Conservation (phyloP, 2,329 filamentous ascomycete species). For the Aspergillus arachidicola region DNA sequence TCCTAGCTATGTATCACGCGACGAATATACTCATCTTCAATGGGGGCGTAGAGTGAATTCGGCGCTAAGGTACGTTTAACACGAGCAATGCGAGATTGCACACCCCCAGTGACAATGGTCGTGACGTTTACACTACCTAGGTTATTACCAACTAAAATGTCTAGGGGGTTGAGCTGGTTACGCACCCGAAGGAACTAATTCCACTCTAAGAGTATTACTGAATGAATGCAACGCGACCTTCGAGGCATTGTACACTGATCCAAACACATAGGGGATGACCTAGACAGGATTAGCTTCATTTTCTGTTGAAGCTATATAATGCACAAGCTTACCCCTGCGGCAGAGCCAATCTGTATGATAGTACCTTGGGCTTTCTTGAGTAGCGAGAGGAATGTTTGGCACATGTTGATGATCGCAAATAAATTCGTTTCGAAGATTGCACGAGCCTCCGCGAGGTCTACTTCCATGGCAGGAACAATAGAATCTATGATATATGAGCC, state of each 20-base stretch:
- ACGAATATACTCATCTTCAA: constrained; percentile 54
- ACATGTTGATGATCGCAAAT: constrained; percentile 61
- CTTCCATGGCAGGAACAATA: constrained; percentile 60
- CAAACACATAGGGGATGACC: constrained; percentile 49
- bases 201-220: constrained; percentile 60
- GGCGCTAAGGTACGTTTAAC: constrained; percentile 50
- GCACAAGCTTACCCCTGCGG: constrained; percentile 36
- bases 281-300: constrained; percentile 14
- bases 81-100: constrained; percentile 61
- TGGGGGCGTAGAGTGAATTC: constrained; percentile 55
- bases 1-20: constrained; percentile 58
- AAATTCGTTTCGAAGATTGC: constrained; percentile 58
- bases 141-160: neutral
- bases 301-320: neutral
- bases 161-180: neutral
- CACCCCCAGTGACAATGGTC: constrained; percentile 62
- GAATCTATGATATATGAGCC: constrained; percentile 46
- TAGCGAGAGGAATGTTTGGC: constrained; percentile 58
- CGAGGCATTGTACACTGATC: constrained; percentile 58
- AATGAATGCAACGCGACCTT: constrained; percentile 64
- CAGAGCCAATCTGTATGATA: constrained; percentile 50
- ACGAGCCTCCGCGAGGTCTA: constrained; percentile 52
- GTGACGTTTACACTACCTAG: constrained; percentile 52
- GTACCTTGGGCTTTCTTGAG: constrained; percentile 50
- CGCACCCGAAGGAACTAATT: constrained; percentile 53